These are phyloP conservation scores for Rhododendron williamsianum DNA, from an alignment of 148 eudicot species.

Conservation along the genomic window DNA sequence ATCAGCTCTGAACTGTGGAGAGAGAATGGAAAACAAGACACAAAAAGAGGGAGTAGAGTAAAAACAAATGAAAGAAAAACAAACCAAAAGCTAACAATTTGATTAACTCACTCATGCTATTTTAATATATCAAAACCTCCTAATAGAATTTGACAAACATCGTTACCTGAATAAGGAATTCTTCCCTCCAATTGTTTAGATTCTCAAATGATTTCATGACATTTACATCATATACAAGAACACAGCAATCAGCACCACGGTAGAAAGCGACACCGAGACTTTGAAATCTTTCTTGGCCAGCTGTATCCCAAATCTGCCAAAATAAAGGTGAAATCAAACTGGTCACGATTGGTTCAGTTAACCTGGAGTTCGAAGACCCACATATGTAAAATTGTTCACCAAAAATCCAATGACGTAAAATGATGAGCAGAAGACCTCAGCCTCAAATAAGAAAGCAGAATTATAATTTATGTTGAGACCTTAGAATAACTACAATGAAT, in stretches of 20 bases:
- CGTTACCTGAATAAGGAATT: slow-evolving; percentile 81
- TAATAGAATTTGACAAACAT: not conserved
- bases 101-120: not conserved
- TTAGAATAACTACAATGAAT: not conserved
- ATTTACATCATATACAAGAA: slow-evolving; percentile 92
- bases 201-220: slow-evolving; percentile 86
- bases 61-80: not conserved
- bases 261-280: slow-evolving; percentile 96
- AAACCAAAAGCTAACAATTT: not conserved
- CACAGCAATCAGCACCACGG: slow-evolving; percentile 97
- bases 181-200: slow-evolving; percentile 92
- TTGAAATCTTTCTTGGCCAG: slow-evolving; percentile 97
- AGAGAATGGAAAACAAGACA: not conserved
- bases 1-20: not conserved
- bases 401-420: not conserved
- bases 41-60: not conserved
- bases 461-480: not conserved
- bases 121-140: slow-evolving; percentile 8
- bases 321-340: slow-evolving; percentile 8
- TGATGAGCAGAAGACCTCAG: not conserved
- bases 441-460: not conserved
- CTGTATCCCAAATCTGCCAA: slow-evolving; percentile 93
- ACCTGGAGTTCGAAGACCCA: slow-evolving; percentile 1
- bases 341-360: slow-evolving; percentile 1
- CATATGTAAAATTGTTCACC: not conserved